phyloP scores from a whole-genome alignment of 2,329 filamentous ascomycete genomes.

The Sporothrix brunneoviolacea region DNA sequence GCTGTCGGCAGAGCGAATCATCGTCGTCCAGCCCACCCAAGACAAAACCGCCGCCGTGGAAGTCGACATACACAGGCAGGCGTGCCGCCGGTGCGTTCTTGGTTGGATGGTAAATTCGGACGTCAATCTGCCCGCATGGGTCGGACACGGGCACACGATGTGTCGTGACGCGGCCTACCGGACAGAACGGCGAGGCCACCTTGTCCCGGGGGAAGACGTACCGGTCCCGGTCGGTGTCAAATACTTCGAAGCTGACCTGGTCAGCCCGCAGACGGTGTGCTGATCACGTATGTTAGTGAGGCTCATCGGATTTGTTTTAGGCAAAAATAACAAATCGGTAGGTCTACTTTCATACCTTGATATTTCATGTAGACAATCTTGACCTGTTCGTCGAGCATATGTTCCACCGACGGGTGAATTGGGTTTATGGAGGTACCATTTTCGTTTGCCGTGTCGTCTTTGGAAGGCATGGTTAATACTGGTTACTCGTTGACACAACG shows the following conservation, averaged over 20 bases:
- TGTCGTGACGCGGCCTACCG: neutral
- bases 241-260: constrained; percentile 13
- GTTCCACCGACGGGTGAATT: constrained; percentile 13
- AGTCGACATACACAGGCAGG: constrained; percentile 15
- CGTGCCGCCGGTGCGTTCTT: neutral
- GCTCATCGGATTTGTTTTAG: too few species aligned
- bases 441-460: too few species aligned
- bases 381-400: constrained; percentile 8
- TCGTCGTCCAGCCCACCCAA: constrained; percentile 13
- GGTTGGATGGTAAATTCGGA: constrained; percentile 12
- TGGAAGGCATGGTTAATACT: too few species aligned
- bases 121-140: constrained; percentile 6
- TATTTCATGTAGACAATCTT: constrained; percentile 15
- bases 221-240: constrained; percentile 3
- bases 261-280: constrained; percentile 13
- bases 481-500: constrained; percentile 60
- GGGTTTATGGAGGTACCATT: constrained; percentile 13
- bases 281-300: constrained; percentile 5
- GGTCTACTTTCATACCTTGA: constrained; percentile 4
- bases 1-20: constrained; percentile 4
- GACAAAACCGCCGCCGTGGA: constrained; percentile 17
- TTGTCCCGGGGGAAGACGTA: constrained; percentile 9
- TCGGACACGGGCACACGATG: constrained; percentile 4
- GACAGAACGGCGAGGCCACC: neutral
- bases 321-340: too few species aligned